Conservation (phyloP, 2,329 filamentous ascomycete genomes). For the Claviceps citrina region DNA sequence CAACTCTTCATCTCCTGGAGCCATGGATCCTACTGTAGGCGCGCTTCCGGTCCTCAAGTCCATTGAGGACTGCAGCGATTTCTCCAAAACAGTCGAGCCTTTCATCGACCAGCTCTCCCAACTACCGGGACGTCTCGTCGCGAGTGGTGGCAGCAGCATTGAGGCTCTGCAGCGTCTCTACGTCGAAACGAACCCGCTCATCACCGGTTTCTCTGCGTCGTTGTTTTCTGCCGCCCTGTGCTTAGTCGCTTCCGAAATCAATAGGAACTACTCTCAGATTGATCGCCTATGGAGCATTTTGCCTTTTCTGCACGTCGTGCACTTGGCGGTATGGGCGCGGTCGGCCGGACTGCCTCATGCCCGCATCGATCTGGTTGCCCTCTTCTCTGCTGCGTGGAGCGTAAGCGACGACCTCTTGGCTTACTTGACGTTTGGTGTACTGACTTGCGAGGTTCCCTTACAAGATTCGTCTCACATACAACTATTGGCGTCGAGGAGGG, state of each 20-base stretch:
- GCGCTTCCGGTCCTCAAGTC: conserved; percentile 51
- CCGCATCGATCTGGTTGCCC: conserved; percentile 56
- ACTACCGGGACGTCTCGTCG: conserved; percentile 50
- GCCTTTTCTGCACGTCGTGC: conserved; percentile 71
- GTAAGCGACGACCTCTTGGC: conserved; percentile 31
- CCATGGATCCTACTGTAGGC: conserved; percentile 34
- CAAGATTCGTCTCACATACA: conserved; percentile 71
- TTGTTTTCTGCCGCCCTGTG: conserved; percentile 57
- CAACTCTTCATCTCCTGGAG: background rate
- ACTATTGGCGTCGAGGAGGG: conserved; percentile 92
- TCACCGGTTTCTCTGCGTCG: conserved; percentile 58
- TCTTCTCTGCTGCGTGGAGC: conserved; percentile 64
- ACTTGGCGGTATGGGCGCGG: conserved; percentile 73
- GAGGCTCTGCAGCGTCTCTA: conserved; percentile 58
- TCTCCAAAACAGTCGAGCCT: conserved; percentile 56
- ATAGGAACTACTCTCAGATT: conserved; percentile 92
- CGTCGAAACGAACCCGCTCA: conserved; percentile 68
- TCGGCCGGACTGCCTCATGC: conserved; percentile 54
- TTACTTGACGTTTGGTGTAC: background rate
- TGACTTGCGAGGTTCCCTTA: background rate
- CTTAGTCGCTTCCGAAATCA: conserved; percentile 65
- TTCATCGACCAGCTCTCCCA: conserved; percentile 55
- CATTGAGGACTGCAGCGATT: conserved; percentile 63
- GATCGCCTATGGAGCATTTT: conserved; percentile 86
- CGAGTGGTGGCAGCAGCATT: conserved; percentile 42